Percentiles rank a stretch among this genome's conserved stretches.
Evolutionary conservation across 345 rosid species (phyloP).

Genomic region (Hirschfeldia incana): DNA sequence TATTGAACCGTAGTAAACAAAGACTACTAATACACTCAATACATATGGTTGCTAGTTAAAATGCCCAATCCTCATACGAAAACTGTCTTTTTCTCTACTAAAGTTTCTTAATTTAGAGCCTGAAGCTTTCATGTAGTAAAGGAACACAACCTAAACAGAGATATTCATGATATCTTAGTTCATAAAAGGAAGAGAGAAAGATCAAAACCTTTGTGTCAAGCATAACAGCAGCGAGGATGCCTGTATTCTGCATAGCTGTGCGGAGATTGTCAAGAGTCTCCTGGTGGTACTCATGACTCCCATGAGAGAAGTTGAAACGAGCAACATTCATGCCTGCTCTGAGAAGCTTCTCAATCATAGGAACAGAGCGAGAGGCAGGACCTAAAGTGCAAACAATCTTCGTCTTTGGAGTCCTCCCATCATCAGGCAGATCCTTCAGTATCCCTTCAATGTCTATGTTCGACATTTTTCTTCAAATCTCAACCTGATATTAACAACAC

Average conservation of each 20-base stretch:
- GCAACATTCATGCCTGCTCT: constrained; percentile 22
- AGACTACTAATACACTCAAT: not conserved
- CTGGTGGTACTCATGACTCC: constrained; percentile 22
- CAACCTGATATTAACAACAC: constrained; percentile 6
- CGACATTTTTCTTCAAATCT: constrained; percentile 51
- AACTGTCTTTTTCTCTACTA: not conserved
- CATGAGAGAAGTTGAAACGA: constrained; percentile 27
- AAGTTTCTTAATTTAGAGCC: not conserved
- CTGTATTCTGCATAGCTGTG: constrained; percentile 27
- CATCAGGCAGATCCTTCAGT: constrained; percentile 57
- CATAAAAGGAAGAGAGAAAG: not conserved
- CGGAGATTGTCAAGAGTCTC: constrained; percentile 31
- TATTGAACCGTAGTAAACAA: not conserved
- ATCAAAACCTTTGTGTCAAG: constrained; percentile 26
- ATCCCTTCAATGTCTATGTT: constrained; percentile 87
- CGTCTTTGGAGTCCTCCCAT: constrained; percentile 51
- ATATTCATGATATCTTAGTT: not conserved
- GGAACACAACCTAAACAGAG: not conserved
- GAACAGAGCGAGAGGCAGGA: constrained; percentile 58
- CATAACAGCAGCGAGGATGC: constrained; percentile 30
- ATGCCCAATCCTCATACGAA: not conserved
- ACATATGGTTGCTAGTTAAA: not conserved
- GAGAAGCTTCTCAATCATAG: constrained; percentile 46
- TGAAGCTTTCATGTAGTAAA: not conserved
- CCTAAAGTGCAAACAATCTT: constrained; percentile 66